phyloP scores from a whole-genome alignment of 768 basidiomycete genomes.

The Boletus pseudo-olivaceus region DNA sequence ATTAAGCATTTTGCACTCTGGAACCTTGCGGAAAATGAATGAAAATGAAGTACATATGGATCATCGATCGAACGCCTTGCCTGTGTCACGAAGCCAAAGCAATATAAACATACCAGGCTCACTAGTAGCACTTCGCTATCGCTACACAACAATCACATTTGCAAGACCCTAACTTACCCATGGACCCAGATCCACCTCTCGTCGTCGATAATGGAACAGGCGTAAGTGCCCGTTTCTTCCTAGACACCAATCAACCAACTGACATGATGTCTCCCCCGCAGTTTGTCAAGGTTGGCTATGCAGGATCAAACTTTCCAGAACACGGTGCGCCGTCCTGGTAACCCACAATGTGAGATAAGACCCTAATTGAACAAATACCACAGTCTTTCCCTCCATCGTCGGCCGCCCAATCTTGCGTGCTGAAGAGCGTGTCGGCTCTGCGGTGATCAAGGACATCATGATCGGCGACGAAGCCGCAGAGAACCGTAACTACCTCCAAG shows the following conservation, averaged over 20 bases:
- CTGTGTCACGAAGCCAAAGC: constrained; percentile 16
- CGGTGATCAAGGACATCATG: constrained; percentile 96
- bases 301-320: constrained; percentile 93
- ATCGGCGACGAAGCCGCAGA: constrained; percentile 94
- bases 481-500: constrained; percentile 92
- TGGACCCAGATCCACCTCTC: constrained; percentile 45
- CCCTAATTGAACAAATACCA: not conserved
- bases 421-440: constrained; percentile 86
- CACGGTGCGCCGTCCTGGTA: constrained; percentile 53
- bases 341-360: not conserved
- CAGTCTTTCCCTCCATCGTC: constrained; percentile 95
- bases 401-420: constrained; percentile 97
- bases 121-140: not conserved
- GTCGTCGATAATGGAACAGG: constrained; percentile 91
- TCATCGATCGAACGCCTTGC: not conserved
- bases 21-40: not conserved
- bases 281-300: constrained; percentile 91
- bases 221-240: constrained; percentile 42
- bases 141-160: not conserved
- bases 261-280: constrained; percentile 29
- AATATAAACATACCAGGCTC: constrained; percentile 15
- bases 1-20: not conserved
- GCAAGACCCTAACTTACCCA: constrained; percentile 7
- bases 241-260: constrained; percentile 3
- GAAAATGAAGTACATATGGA: not conserved